A percentile compares a stretch with the other conserved stretches of the same genome.
Evolutionary conservation across 73 alveolate species (phyloP).

Genomic region (Breviolum minutum): DNA sequence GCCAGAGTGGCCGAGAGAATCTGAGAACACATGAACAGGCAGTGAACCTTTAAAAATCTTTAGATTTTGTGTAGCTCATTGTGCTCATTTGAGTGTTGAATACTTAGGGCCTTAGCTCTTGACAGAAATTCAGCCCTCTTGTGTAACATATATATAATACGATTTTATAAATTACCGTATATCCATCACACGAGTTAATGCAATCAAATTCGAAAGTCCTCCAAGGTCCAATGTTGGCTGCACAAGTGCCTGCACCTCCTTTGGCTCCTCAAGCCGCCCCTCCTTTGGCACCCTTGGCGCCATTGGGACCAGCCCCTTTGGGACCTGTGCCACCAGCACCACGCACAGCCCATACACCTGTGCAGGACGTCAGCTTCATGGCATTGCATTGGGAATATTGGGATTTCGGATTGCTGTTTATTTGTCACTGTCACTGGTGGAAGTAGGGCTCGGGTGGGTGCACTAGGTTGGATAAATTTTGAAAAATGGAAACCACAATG

Average conservation of each 20-base stretch:
- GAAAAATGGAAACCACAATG: too few species aligned
- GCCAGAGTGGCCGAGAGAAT: not conserved
- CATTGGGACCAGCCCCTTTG: not conserved
- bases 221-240: conserved; percentile 53
- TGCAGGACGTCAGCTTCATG: not conserved
- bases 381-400: not conserved
- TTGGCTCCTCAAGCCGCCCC: conserved; percentile 1
- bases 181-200: not conserved
- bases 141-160: not conserved
- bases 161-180: not conserved
- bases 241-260: conserved; percentile 42
- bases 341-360: not conserved
- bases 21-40: not conserved
- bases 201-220: not conserved
- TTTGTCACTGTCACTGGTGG: not conserved
- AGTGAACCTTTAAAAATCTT: not conserved
- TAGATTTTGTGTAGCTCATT: not conserved
- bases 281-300: conserved; percentile 43
- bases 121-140: not conserved
- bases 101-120: not conserved
- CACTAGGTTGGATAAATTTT: not conserved
- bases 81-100: not conserved
- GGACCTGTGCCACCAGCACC: conserved; percentile 23
- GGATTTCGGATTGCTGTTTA: not conserved
- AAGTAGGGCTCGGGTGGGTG: not conserved